Base-by-base conservation (phyloP, 768 basidiomycete species). In the Termitomyces sp. region DNA sequence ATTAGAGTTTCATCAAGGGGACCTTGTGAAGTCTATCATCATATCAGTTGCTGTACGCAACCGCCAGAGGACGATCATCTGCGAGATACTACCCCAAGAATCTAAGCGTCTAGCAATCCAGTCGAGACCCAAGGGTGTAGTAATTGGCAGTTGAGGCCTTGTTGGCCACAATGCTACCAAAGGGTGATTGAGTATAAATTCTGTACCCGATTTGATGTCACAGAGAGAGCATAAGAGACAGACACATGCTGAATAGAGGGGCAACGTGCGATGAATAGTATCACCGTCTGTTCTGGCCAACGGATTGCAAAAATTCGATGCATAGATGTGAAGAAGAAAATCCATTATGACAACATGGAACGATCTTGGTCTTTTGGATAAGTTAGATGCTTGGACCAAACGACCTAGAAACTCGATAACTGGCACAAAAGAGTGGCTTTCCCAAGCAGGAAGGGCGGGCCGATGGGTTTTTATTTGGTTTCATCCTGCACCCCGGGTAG, bases 261-360 rank as follows among this genome's bases (percentile, higher is more conserved):
- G 29, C 4, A 54, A 55, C 29, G 42, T 55, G 10, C 53, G 52
- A 35, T 51, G 44, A 31, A 61, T 53, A 17, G n/a, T 21, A 34
- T 31, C 56, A 11, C 19, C 35, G 12, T 61, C 56, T n/a, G 25
- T 54, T 21, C 40, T 34, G 43, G 56, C 59, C 23, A 57, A 37
- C 4, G 52, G 47, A 34, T 59, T 58, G 16, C 29, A 47, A 29
- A 57, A 59, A 42, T 57, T 50, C 17, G 55, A 47, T 23, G 32
- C 56, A 55, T 57, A 62, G 25, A 45, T 11, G 21, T 54, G 35
- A 1, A 62, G 58, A 38, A 62, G 38, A 44, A 59, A 58, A 44
- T 59, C 43, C 21, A 62, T 12, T 23, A 56, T 47, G 21, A 40
- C 51, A 2, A 21, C 32, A 23, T 44, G 14, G 19, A 12, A 17